Conservation (phyloP, 2,329 filamentous ascomycete species). For the Paraconiothyrium sp. region DNA sequence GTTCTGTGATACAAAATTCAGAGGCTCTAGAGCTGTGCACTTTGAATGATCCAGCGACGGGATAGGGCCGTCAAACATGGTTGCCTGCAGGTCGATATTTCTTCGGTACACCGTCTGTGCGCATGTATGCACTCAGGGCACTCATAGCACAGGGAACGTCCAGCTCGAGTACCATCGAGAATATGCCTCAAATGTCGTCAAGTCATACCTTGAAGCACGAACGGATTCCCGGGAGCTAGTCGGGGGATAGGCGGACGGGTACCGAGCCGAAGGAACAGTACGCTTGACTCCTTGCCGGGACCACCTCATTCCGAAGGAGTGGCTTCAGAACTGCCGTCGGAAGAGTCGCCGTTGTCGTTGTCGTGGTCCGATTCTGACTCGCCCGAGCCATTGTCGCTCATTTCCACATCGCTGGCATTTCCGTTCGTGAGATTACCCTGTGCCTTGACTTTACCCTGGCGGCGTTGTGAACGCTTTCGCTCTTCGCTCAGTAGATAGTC, state of each 20-base stretch:
- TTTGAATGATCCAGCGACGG: background rate
- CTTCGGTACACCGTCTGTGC: background rate
- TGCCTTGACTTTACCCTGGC: conserved; percentile 33
- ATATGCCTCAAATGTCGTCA: background rate
- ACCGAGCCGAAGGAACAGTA: conserved; percentile 8
- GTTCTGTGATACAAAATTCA: conserved; percentile 11
- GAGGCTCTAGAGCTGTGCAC: background rate
- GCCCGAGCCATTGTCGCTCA: conserved; percentile 29
- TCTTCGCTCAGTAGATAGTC: conserved; percentile 47
- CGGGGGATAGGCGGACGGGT: background rate
- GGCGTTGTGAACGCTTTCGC: conserved; percentile 36
- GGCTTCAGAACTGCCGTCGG: conserved; percentile 6
- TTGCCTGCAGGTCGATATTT: background rate
- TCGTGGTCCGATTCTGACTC: conserved; percentile 23
- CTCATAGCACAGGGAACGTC: background rate
- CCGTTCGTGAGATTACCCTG: conserved; percentile 33
- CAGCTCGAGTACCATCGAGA: background rate
- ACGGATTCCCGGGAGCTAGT: background rate
- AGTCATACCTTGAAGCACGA: background rate
- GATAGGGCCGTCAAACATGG: background rate
- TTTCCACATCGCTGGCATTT: conserved; percentile 40
- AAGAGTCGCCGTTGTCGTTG: background rate
- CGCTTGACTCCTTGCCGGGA: conserved; percentile 7
- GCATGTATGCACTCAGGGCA: background rate
- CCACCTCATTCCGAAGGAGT: conserved; percentile 13